phyloP scores from a whole-genome alignment of 805 yeast genomes.

The Suhomyces vadensis region DNA sequence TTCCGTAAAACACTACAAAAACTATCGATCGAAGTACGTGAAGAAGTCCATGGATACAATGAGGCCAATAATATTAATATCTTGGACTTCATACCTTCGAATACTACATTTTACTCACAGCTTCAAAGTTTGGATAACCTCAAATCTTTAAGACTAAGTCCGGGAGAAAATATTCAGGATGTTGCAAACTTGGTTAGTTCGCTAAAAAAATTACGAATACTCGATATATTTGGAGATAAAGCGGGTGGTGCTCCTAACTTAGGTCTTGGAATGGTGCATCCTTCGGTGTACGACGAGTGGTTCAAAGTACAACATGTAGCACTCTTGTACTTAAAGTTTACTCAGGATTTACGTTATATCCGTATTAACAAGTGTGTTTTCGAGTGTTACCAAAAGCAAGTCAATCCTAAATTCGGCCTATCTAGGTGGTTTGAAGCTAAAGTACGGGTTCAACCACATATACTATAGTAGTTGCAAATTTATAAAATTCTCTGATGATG shows the following conservation, averaged over 20 bases:
- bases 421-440: constrained; percentile 47
- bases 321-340: constrained; percentile 32
- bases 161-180: constrained; percentile 26
- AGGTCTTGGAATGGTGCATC: constrained; percentile 55
- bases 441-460: background rate
- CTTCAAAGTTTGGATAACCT: constrained; percentile 23
- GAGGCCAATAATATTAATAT: constrained; percentile 9
- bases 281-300: constrained; percentile 59
- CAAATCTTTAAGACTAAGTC: constrained; percentile 42
- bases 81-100: constrained; percentile 7
- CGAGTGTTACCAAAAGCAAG: constrained; percentile 28
- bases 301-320: constrained; percentile 57
- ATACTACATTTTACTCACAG: constrained; percentile 9
- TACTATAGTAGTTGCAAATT: background rate
- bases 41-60: constrained; percentile 24
- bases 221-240: constrained; percentile 50
- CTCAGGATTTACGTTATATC: constrained; percentile 37
- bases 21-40: constrained; percentile 42
- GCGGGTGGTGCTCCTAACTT: constrained; percentile 56
- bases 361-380: constrained; percentile 53
- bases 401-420: constrained; percentile 46
- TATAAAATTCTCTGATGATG: too few species aligned
- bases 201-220: constrained; percentile 26
- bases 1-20: constrained; percentile 26
- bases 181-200: constrained; percentile 23